phyloP scores from a whole-genome alignment of 495 filamentous ascomycete genomes.

The Aspergillus biplanus region DNA sequence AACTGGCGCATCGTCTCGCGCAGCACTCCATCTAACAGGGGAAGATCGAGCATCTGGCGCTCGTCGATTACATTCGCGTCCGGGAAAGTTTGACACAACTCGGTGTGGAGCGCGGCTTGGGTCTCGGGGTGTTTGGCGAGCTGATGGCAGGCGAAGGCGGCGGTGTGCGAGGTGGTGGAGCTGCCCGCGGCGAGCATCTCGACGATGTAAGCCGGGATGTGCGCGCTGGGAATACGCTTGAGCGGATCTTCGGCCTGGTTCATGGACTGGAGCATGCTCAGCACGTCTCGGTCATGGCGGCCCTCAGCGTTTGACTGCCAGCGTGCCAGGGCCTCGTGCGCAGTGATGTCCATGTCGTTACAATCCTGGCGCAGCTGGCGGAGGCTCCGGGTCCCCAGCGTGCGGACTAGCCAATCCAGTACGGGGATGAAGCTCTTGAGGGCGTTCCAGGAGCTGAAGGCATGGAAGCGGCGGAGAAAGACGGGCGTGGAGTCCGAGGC shows the following conservation, averaged over 20 bases:
- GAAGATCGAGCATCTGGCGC: constrained; percentile 3
- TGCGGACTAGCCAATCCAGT: not conserved
- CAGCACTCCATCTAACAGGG: constrained; percentile 1
- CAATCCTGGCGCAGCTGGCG: not conserved
- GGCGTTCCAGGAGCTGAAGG: constrained; percentile 1
- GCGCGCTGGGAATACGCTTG: not conserved
- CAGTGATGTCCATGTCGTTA: constrained; percentile 11
- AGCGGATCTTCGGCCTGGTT: constrained; percentile 5
- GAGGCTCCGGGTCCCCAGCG: not conserved
- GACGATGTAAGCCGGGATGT: constrained; percentile 11
- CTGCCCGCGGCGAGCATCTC: constrained; percentile 10
- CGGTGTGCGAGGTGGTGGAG: constrained; percentile 11
- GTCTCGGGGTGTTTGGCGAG: constrained; percentile 1
- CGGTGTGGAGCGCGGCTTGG: not conserved
- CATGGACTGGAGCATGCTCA: constrained; percentile 12
- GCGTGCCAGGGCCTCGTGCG: constrained; percentile 4
- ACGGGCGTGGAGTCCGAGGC: not conserved
- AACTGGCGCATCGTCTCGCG: not conserved
- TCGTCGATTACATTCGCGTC: constrained; percentile 4
- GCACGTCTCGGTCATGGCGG: constrained; percentile 5
- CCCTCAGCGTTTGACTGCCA: not conserved
- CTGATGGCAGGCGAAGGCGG: constrained; percentile 7
- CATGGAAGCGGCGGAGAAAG: not conserved
- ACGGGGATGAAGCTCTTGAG: not conserved
- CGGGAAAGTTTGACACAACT: not conserved